A percentile compares a stretch with the other conserved stretches of the same genome.
Evolutionary conservation across 805 yeast species (phyloP).

Genomic region (Groenewaldozyma salmanticensis): DNA sequence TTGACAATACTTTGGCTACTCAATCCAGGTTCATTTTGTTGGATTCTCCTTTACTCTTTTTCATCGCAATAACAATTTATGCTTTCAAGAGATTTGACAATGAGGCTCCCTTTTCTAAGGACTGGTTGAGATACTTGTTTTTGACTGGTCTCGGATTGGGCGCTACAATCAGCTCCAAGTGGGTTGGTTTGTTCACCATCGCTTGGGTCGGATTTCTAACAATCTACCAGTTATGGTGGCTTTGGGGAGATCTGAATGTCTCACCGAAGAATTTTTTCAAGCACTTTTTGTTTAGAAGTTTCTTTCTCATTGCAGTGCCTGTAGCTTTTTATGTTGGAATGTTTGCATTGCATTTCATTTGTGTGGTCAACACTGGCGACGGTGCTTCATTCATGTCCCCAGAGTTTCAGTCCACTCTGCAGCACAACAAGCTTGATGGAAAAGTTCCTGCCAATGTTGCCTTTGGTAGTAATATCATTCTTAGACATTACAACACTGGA

Average conservation of each 20-base stretch:
- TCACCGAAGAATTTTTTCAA: conserved; percentile 29
- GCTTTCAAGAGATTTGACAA: conserved; percentile 42
- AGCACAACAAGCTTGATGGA: conserved; percentile 31
- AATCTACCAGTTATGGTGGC: conserved; percentile 50
- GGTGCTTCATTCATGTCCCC: conserved; percentile 60
- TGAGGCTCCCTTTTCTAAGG: conserved; percentile 33
- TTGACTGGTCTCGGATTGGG: conserved; percentile 44
- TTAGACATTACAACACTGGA: conserved; percentile 59
- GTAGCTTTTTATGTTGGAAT: conserved; percentile 43
- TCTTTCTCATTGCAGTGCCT: conserved; percentile 46
- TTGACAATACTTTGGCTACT: conserved; percentile 59
- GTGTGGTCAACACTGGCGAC: conserved; percentile 38
- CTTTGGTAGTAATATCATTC: conserved; percentile 59
- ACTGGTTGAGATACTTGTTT: conserved; percentile 46
- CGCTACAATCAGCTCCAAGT: conserved; percentile 50
- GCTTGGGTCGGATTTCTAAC: conserved; percentile 50
- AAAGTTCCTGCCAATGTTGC: conserved; percentile 55
- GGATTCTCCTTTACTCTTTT: conserved; percentile 36
- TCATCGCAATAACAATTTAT: conserved; percentile 39
- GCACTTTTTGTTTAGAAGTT: conserved; percentile 33
- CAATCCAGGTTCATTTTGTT: conserved; percentile 46
- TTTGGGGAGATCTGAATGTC: conserved; percentile 57
- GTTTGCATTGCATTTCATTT: conserved; percentile 48
- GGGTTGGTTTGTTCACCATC: conserved; percentile 60
- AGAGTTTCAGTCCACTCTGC: conserved; percentile 51